Evolutionary conservation across 371 early-diverging fungal species (phyloP).

Genomic region (Mucor lusitanicus): DNA sequence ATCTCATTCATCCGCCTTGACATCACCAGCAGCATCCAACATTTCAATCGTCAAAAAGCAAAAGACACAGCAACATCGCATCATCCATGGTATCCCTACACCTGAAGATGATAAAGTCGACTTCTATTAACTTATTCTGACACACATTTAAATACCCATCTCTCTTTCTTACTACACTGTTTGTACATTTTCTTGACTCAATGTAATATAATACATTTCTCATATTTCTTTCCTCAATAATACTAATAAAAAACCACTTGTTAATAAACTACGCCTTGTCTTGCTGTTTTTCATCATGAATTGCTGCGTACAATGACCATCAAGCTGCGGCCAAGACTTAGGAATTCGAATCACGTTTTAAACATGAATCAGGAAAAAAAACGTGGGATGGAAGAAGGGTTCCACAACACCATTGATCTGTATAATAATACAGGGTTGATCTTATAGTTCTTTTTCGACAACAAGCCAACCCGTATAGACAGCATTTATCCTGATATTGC

Average conservation of each 20-base stretch:
- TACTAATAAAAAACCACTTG: neutral
- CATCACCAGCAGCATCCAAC: neutral
- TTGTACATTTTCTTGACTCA: constrained; percentile 3
- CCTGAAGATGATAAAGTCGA: constrained; percentile 31
- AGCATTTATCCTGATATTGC: neutral
- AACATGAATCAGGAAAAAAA: neutral
- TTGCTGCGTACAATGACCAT: neutral
- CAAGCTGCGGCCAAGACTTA: neutral
- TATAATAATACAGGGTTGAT: neutral
- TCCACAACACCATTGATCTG: neutral
- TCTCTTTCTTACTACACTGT: neutral
- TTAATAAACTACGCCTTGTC: neutral
- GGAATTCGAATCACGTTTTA: neutral
- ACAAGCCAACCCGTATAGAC: neutral
- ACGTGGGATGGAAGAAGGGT: neutral
- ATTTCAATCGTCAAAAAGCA: constrained; percentile 14
- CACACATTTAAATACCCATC: constrained; percentile 5
- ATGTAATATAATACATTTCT: constrained; percentile 3
- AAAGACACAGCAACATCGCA: neutral
- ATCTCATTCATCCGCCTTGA: neutral
- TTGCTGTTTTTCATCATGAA: neutral
- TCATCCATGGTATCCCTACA: constrained; percentile 26
- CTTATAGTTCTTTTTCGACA: neutral
- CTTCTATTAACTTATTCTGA: constrained; percentile 8
- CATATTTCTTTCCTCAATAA: neutral